Evolutionary conservation across 768 basidiomycete species (phyloP), one percentile per base, ranked within the genome.

Genomic region (Clavulina sp.): DNA sequence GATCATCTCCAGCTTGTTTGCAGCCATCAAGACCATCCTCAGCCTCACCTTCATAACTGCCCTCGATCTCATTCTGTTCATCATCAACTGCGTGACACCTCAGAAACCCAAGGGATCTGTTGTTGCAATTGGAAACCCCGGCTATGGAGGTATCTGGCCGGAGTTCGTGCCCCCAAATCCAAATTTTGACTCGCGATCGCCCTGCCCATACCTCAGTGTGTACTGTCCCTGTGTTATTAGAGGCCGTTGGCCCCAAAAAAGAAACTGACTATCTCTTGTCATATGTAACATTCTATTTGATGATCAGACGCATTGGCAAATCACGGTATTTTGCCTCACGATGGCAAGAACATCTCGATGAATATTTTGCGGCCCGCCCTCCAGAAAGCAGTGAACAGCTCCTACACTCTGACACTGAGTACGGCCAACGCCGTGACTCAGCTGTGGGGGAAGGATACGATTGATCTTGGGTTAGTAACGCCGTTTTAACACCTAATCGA

Each of bases 331-430:
- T 49, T 76, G 23, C 60, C 85, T 0, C 80, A 68, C 38, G 73
- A 76, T 69, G 85, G 85, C n/a, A 76, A 66, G 38, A 75, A 77
- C 53, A 79, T 89, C 62, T 68, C 70, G 4, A 87, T 86, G 58
- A 62, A 61, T 21, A 65, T 73, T 18, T 53, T 76, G 30, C 63
- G 56, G 0, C n/a, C 24, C 2, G 55, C 16, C 5, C 40, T 56
- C 21, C n/a, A 49, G 9, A 24, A 46, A 4, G 48, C 58, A n/a
- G 57, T 48, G 49, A 59, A 59, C 36, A 38, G 57, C 28, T 30
- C 51, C 5, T 54, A 57, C 16, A 56, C 51, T 28, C 48, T 59
- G 33, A 34, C 36, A 30, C 32, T 48, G 9, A 40, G 40, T n/a
- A 6, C 43, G 5, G 30, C 48, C 18, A 26, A 30, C 16, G 38